Conservation (phyloP, 2,329 filamentous ascomycete genomes). For the Penicillium nordicum region DNA sequence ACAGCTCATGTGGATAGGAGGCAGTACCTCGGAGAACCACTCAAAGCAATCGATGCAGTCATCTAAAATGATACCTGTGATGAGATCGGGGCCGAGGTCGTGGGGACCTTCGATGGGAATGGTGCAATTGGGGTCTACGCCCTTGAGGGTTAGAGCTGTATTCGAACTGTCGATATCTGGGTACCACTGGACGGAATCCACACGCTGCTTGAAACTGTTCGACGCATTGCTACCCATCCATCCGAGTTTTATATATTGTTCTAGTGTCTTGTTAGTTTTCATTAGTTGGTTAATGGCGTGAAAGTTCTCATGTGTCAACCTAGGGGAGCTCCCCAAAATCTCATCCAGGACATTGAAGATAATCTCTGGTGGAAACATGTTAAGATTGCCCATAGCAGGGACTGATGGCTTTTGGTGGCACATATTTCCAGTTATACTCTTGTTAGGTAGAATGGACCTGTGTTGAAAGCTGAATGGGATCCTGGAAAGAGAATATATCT, state of each 20-base stretch:
- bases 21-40: background rate
- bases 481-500: background rate
- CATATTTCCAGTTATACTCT: background rate
- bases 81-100: background rate
- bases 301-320: constrained; percentile 8
- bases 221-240: background rate
- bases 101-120: background rate
- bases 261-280: background rate
- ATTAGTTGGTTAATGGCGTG: background rate
- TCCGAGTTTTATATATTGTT: background rate
- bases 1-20: background rate
- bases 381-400: constrained; percentile 3
- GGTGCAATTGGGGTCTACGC: background rate
- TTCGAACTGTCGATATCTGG: background rate
- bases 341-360: constrained; percentile 9
- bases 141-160: background rate
- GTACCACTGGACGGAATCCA: background rate
- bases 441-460: background rate
- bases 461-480: background rate
- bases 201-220: background rate
- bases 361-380: constrained; percentile 8
- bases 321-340: background rate
- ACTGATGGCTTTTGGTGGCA: background rate
- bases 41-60: constrained; percentile 16
- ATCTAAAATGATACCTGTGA: constrained; percentile 8